Evolutionary conservation across 192 early-diverging fungal genomes (phyloP), one percentile per base, ranked within the genome.

Genomic region (Dissophora ornata): DNA sequence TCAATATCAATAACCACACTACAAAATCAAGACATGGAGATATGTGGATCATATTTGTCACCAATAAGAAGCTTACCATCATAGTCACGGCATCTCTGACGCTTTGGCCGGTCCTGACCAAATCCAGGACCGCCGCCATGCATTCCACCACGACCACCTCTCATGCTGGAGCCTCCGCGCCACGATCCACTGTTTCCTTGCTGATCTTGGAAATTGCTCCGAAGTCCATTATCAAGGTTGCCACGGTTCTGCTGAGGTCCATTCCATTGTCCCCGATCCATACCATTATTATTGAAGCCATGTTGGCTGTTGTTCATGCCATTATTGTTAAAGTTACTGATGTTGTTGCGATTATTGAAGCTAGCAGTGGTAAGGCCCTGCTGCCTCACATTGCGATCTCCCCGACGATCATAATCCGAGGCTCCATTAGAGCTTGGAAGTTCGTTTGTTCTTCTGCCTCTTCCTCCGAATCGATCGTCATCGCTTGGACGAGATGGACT

Each of bases 61-160:
- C 1, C 19, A 51, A 33, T n/a, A 38, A 24, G 19, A 15, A 22
- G 49, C 68, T 30, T 73, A 93, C 93, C 90, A 80, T 92, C 87
- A 79, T 93, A 93, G 67, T 94, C 92, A 26, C 84, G 85, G 60
- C 93, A 93, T 49, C 79, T 80, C 19, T 69, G 80, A n/a, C 82
- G 84, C 21, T 67, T 58, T 4, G 67, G 67, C 13, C 75, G 45
- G 32, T 71, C 60, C 34, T 82, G 74, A 4, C 64, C 63, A 51
- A 60, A 79, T 1, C 66, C 74, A 19, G 30, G 74, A 16, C 80
- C 64, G 10, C 36, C 44, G 47, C 41, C 57, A 4, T 80, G 74
- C 41, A 70, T 70, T n/a, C 71, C 64, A 38, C 79, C 81, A 54
- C 81, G 83, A 15, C 83, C 82, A 21, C 83, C 80, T 46, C 82